Evolutionary conservation across 1,284 basidiomycete genomes (phyloP).

Genomic region (Irpex rosettiformis): DNA sequence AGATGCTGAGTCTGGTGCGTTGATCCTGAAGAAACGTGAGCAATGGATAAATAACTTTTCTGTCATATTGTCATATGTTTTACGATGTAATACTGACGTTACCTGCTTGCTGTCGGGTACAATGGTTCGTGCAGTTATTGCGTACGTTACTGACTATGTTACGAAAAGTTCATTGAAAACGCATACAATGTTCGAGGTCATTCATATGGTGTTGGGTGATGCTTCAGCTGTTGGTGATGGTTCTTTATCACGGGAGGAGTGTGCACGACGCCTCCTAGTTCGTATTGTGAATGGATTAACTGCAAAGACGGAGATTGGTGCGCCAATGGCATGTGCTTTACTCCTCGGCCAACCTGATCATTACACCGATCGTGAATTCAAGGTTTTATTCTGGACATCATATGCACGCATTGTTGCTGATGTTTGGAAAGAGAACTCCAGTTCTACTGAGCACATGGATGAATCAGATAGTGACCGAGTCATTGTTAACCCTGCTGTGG

Average conservation of each 20-base stretch:
- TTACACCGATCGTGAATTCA: not conserved
- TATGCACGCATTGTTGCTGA: not conserved
- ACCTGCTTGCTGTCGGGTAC: no score
- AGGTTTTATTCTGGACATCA: not conserved
- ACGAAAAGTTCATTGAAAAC: no score
- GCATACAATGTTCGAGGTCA: constrained; percentile 10
- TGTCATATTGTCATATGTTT: no score
- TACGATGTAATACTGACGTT: no score
- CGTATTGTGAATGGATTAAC: constrained; percentile 27
- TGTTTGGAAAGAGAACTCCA: not conserved
- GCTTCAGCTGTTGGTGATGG: not conserved
- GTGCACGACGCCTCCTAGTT: constrained; percentile 5
- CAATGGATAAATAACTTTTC: no score
- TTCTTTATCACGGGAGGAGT: not conserved
- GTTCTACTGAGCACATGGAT: not conserved
- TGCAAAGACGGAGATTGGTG: constrained; percentile 27
- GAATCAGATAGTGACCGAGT: not conserved
- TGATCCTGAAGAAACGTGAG: no score
- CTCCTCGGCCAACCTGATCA: constrained; percentile 17
- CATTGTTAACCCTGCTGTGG: not conserved
- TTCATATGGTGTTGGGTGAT: constrained; percentile 2
- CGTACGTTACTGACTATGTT: no score
- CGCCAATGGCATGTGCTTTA: constrained; percentile 27
- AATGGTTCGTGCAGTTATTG: no score
- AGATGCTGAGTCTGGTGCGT: constrained; percentile 7